Conservation (phyloP, 768 basidiomycete genomes). For the Xerocomellus intermedius region DNA sequence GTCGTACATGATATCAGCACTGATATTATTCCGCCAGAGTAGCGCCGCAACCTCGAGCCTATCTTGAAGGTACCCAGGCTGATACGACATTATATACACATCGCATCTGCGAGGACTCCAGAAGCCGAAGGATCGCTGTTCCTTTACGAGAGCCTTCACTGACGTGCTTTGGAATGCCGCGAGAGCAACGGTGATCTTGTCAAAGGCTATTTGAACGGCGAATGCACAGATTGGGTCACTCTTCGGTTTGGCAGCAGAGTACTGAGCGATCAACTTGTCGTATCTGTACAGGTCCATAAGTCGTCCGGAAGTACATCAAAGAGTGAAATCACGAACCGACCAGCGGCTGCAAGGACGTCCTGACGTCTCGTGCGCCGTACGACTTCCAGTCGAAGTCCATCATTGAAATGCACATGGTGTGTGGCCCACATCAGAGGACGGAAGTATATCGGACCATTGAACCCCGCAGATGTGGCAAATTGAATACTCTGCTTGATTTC, state of each 20-base stretch:
- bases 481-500: slow-evolving; percentile 65
- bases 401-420: slow-evolving; percentile 63
- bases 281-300: slow-evolving; percentile 46
- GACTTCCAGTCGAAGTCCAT: slow-evolving; percentile 76
- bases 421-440: slow-evolving; percentile 72
- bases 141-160: slow-evolving; percentile 68
- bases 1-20: slow-evolving; percentile 88
- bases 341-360: slow-evolving; percentile 79
- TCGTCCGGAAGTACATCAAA: not conserved
- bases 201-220: slow-evolving; percentile 73
- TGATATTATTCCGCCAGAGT: slow-evolving; percentile 80
- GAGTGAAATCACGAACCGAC: slow-evolving; percentile 49
- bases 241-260: slow-evolving; percentile 54
- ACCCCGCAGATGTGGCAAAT: slow-evolving; percentile 59
- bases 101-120: slow-evolving; percentile 91
- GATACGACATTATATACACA: slow-evolving; percentile 80
- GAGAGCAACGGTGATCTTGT: slow-evolving; percentile 70
- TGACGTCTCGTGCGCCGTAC: slow-evolving; percentile 60
- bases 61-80: slow-evolving; percentile 71
- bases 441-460: slow-evolving; percentile 61
- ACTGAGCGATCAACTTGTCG: slow-evolving; percentile 64
- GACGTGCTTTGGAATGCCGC: slow-evolving; percentile 67
- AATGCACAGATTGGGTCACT: slow-evolving; percentile 60
- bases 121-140: slow-evolving; percentile 79
- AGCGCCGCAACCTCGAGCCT: slow-evolving; percentile 74